Evolutionary conservation across 2,329 filamentous ascomycete genomes (phyloP).

Genomic region (Apiospora marii): DNA sequence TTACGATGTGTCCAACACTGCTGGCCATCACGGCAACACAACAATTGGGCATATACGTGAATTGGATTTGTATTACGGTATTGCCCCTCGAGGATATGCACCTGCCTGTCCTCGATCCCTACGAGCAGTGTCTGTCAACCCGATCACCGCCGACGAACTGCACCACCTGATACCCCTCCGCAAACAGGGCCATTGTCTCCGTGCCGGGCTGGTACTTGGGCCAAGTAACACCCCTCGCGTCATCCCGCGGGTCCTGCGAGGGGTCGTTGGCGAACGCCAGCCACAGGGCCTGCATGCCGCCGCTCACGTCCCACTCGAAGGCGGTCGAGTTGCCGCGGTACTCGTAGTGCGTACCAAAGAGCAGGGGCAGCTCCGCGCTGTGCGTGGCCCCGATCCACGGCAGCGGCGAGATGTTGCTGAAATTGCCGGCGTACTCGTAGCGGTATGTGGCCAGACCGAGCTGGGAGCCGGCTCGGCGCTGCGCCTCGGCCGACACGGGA

Average conservation of each 20-base stretch:
- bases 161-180: not conserved
- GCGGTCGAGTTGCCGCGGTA: constrained; percentile 41
- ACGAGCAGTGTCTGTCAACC: not conserved
- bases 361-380: constrained; percentile 40
- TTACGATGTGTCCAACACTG: not conserved
- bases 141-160: not conserved
- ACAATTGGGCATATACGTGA: no score
- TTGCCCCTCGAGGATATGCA: not conserved
- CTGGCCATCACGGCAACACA: no score
- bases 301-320: constrained; percentile 40
- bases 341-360: constrained; percentile 42
- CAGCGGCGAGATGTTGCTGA: constrained; percentile 43
- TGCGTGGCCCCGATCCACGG: constrained; percentile 43
- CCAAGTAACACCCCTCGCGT: constrained; percentile 31
- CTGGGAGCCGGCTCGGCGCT: constrained; percentile 7
- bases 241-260: constrained; percentile 30
- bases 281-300: constrained; percentile 40
- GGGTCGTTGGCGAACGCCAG: constrained; percentile 37
- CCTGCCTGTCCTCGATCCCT: not conserved
- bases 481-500: constrained; percentile 25
- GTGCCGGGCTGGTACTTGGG: constrained; percentile 31
- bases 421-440: constrained; percentile 47
- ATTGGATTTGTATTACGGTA: not conserved
- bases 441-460: constrained; percentile 39
- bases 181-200: not conserved